A percentile compares a stretch with the other conserved stretches of the same genome.
phyloP scores from a whole-genome alignment of 1,284 basidiomycete genomes.

The Austroboletus novae-zelandiae region DNA sequence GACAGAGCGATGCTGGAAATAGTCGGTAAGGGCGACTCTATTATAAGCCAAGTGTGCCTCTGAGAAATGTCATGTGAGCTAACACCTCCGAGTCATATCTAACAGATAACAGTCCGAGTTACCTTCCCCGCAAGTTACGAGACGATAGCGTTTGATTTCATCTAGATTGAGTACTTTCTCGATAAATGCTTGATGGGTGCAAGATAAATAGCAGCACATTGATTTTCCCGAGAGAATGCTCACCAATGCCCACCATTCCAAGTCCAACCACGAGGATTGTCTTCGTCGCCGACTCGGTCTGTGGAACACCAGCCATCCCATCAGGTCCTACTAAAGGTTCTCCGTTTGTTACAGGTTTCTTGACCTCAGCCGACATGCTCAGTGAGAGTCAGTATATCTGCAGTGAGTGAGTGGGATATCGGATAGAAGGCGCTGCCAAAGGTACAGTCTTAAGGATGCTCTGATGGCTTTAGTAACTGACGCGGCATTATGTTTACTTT shows the following conservation, averaged over 20 bases:
- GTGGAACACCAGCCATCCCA: not conserved
- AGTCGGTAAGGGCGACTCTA: conserved; percentile 60
- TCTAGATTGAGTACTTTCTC: conserved; percentile 64
- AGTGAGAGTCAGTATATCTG: not conserved
- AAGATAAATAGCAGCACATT: conserved; percentile 7
- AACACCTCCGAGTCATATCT: conserved; percentile 3
- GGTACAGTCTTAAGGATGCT: not conserved
- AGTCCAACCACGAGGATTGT: conserved; percentile 57
- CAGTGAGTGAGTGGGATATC: not conserved
- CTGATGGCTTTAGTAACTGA: not conserved
- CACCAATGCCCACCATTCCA: conserved; percentile 70
- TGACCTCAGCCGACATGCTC: not conserved
- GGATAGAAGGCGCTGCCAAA: not conserved
- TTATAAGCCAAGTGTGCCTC: conserved; percentile 41
- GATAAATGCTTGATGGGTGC: conserved; percentile 50
- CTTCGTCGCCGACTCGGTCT: not conserved
- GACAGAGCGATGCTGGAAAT: conserved; percentile 62
- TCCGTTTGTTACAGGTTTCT: not conserved
- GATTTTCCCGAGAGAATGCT: conserved; percentile 3
- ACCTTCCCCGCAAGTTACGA: conserved; percentile 65
- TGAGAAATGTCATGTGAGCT: conserved; percentile 6
- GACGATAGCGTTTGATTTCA: conserved; percentile 44
- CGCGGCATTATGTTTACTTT: not conserved
- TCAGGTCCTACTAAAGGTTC: not conserved
- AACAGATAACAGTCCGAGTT: conserved; percentile 18